phyloP scores from a whole-genome alignment of 2,329 filamentous ascomycete genomes.

The Raffaelea arxii region DNA sequence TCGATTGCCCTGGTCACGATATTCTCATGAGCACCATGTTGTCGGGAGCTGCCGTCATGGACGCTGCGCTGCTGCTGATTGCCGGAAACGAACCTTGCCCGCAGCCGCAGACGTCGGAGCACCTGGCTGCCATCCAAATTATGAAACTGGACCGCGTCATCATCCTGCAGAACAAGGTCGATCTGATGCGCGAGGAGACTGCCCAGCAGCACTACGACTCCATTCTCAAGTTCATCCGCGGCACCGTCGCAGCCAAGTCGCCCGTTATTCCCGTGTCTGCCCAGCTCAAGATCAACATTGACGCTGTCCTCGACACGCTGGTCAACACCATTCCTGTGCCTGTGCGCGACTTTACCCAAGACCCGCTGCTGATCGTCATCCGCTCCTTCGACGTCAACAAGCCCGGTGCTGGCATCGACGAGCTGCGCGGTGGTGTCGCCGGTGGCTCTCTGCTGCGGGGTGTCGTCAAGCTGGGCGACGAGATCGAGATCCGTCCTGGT shows the following conservation, averaged over 20 bases:
- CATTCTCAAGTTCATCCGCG: constrained; percentile 96
- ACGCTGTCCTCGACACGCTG: constrained; percentile 92
- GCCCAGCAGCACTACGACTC: constrained; percentile 92
- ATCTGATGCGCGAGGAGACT: constrained; percentile 93
- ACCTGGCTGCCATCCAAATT: constrained; percentile 97
- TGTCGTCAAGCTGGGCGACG: constrained; percentile 92
- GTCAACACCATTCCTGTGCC: constrained; percentile 93
- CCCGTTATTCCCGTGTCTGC: constrained; percentile 96
- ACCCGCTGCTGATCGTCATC: constrained; percentile 98
- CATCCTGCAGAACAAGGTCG: constrained; percentile 99
- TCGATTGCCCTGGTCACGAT: constrained; percentile 98
- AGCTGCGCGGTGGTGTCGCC: constrained; percentile 96
- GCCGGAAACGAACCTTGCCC: constrained; percentile 98
- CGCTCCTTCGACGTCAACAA: constrained; percentile 99
- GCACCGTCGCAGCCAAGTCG: constrained; percentile 88
- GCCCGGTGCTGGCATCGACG: constrained; percentile 96
- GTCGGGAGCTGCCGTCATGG: constrained; percentile 98
- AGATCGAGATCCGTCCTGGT: constrained; percentile 98
- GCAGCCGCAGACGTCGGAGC: constrained; percentile 96
- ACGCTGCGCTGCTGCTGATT: constrained; percentile 90
- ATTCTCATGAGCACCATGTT: constrained; percentile 99
- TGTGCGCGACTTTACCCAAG: constrained; percentile 77
- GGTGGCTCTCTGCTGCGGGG: constrained; percentile 95
- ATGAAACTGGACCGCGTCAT: constrained; percentile 99
- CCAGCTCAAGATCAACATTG: constrained; percentile 99